Conservation (phyloP, 2,329 filamentous ascomycete species). For the Penicillium palitans region DNA sequence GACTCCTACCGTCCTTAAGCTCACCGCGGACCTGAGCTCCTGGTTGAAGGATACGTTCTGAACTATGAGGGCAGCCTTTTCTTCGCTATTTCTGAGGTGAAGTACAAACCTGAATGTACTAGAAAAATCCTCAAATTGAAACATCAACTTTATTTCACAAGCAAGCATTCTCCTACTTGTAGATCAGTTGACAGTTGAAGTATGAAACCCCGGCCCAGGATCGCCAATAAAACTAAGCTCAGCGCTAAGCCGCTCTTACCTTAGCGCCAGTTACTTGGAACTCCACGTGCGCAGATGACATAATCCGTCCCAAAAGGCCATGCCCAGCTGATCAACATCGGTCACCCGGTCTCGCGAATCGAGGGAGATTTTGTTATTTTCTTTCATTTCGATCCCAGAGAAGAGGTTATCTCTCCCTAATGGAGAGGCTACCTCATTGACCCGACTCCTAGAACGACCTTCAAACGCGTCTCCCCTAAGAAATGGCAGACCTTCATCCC, state of each 20-base stretch:
- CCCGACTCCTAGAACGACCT: not conserved
- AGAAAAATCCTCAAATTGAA: not conserved
- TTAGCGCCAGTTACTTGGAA: not conserved
- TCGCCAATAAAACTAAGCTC: slow-evolving; percentile 1
- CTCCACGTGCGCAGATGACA: slow-evolving; percentile 5
- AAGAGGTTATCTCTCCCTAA: not conserved
- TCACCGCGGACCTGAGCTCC: not conserved
- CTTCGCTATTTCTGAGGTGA: not conserved
- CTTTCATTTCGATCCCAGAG: not conserved
- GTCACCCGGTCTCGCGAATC: slow-evolving; percentile 3
- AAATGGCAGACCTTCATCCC: slow-evolving; percentile 30
- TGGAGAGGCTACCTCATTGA: not conserved
- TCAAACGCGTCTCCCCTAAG: not conserved
- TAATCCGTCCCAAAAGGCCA: not conserved
- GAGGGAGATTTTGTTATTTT: not conserved
- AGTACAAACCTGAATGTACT: not conserved
- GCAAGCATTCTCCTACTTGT: not conserved
- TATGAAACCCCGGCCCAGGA: not conserved
- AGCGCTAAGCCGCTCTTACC: not conserved
- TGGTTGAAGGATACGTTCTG: not conserved
- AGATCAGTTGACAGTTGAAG: not conserved
- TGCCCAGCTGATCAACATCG: slow-evolving; percentile 6
- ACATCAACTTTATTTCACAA: not conserved
- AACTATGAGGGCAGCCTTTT: not conserved
- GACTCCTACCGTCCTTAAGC: slow-evolving; percentile 31